These are phyloP conservation scores for Phlebiopsis flavidoalba DNA, from an alignment of 768 basidiomycete genomes.

Conservation along the genomic window DNA sequence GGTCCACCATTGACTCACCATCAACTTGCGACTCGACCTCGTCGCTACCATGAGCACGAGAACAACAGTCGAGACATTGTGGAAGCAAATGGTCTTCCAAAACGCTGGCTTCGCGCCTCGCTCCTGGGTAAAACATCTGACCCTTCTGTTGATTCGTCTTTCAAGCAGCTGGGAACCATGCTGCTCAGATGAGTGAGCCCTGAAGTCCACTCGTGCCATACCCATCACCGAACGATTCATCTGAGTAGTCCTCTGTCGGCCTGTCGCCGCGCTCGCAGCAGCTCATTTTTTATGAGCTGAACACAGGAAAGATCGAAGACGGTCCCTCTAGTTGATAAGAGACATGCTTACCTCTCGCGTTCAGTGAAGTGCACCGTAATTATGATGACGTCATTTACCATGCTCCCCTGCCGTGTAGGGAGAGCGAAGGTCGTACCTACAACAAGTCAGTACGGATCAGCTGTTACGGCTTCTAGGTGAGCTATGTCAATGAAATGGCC, in stretches of 20 bases:
- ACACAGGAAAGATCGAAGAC: constrained; percentile 41
- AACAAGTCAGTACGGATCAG: constrained; percentile 37
- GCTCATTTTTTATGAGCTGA: constrained; percentile 43
- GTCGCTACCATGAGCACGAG: neutral
- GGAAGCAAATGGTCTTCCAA: constrained; percentile 39
- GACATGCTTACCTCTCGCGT: constrained; percentile 54
- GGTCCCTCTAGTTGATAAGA: constrained; percentile 47
- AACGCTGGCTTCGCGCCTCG: constrained; percentile 30
- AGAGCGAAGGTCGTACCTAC: constrained; percentile 49
- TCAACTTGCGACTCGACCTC: neutral
- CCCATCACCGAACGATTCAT: neutral
- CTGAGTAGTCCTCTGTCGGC: constrained; percentile 41
- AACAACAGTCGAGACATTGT: constrained; percentile 24
- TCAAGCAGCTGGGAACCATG: constrained; percentile 45
- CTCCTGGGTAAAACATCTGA: constrained; percentile 35
- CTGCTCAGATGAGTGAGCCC: constrained; percentile 50
- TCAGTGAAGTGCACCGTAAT: constrained; percentile 33
- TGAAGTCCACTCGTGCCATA: neutral
- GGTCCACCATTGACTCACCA: neutral
- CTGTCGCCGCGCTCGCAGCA: constrained; percentile 48
- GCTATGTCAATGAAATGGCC: constrained; percentile 45
- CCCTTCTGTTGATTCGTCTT: constrained; percentile 45
- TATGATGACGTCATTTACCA: neutral
- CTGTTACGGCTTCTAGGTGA: constrained; percentile 23
- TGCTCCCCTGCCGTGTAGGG: constrained; percentile 25